Base-by-base conservation (phyloP, 2,329 filamentous ascomycete species). In the Diplodia scrobiculata region DNA sequence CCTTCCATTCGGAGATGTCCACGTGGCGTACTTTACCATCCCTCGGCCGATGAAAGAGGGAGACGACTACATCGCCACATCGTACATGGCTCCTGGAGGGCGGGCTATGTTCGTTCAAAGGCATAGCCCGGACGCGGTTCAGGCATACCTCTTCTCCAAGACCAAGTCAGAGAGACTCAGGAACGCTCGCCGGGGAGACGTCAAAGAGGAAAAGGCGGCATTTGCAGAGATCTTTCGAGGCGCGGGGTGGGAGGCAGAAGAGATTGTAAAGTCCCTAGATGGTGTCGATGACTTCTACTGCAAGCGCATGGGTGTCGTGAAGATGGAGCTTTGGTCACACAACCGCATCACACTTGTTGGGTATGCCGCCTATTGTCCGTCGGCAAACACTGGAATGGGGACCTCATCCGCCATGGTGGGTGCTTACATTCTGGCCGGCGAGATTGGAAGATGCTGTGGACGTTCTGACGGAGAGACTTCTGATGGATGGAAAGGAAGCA, bases 281-380 rank as follows among this genome's bases (percentile, higher is more conserved):
- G 53, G 68, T 41, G 67, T 75, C 4, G 71, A 79, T 0, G 79
- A 84, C 68, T 84, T 85, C 68, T 85, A 84, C 73, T 76, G 76
- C 60, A 71, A 79, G 14, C 73, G 77, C 3, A 71, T 83, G 52
- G 78, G 76, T 0, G 77, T 81, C 36, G 79, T 87, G 34, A 79
- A 79, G 50, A 67, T 82, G 63, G 71, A 78, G 0, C 69, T 68
- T 4, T 85, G 80, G 82, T 80, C 74, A 3, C 74, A 74, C 0
- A 81, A 82, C 0, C 80, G 84, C 0, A 78, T 86, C 2, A 80
- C 78, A 1, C 74, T 86, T 0, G 62, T 87, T 0, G 86, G 85
- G 0, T 85, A 89, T 68, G 83, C 86, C 1, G 84, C 75, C 0
- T 83, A 81, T 69, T 81, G 79, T 27, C 83, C 84, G 0, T 78